Base-by-base conservation (phyloP, 352 stramenopile genomes). In the Globisporangium nagaii region DNA sequence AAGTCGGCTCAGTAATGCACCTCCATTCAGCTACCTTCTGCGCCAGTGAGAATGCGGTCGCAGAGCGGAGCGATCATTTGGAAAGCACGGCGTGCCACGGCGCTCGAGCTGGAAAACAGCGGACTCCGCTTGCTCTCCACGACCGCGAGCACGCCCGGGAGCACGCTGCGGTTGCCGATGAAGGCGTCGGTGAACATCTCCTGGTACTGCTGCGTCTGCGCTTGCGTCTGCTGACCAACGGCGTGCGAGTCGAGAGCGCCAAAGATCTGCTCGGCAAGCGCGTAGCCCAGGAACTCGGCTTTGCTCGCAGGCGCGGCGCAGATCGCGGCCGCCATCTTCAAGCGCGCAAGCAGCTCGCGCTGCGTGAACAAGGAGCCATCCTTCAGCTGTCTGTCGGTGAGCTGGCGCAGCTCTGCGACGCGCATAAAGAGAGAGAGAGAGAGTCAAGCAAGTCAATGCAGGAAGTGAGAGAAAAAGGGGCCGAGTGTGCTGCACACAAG, bases 281-380 rank as follows among this genome's bases (percentile, higher is more conserved):
- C 53, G 30, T 73, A 75, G 20, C 73, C 75, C 2, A 89, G 56
- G 36, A 66, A 75, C 51, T 75, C 63, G 5, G 70, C 74, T 62
- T 89, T 89, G 56, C 56, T 66, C 6, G 41, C 45, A 20, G 79
- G 73, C 27, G 73, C 51, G 2, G 53, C 51, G 57, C 79, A 84
- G 37, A 89, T 71, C 2, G 65, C 49, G 3, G 66, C 70, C 12
- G 65, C 56, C 53, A 73, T 65, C 63, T 71, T 66, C 9, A 89
- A 50, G 11, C 60, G 63, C 4, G 36, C 28, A n/a, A 55, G 11
- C 12, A 55, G 9, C n/a, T 63, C 49, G 12, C 7, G 19, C 9
- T 27, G 42, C 25, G 27, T 35, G 31, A 58, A 45, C 3, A 12
- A 30, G 1, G 15, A n/a, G n/a, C n/a, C 27, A 19, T 49, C n/a